Evolutionary conservation across 176 grass and related monocot genomes (phyloP).

Genomic region (Lolium perenne): DNA sequence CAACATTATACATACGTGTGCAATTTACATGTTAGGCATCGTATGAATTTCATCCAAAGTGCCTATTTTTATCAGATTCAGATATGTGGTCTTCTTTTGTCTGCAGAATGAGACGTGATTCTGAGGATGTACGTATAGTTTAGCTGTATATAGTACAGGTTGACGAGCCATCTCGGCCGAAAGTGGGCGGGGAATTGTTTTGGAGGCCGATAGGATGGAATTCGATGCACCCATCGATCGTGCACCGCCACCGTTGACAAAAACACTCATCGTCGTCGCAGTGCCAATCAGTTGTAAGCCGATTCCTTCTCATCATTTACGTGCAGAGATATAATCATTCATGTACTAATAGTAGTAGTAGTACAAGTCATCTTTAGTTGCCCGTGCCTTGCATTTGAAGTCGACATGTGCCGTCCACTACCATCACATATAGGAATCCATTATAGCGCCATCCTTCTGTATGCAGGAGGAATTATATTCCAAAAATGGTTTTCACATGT

Average conservation of each 20-base stretch:
- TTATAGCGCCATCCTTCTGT: too few relatives aligned
- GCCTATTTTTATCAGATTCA: not conserved
- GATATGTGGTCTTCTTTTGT: not conserved
- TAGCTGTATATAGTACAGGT: not conserved
- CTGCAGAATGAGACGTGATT: not conserved
- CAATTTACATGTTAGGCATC: too few relatives aligned
- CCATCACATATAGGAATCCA: too few relatives aligned
- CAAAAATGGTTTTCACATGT: too few relatives aligned
- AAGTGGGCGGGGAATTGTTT: not conserved
- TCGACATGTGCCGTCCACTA: not conserved
- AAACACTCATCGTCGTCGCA: not conserved
- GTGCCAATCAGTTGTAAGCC: not conserved
- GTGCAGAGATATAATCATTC: not conserved
- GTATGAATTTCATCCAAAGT: too few relatives aligned
- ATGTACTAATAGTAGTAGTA: not conserved
- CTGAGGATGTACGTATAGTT: not conserved
- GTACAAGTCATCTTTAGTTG: not conserved
- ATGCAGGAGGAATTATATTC: too few relatives aligned
- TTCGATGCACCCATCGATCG: constrained; percentile 19
- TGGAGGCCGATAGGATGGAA: constrained; percentile 23
- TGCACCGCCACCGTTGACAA: constrained; percentile 1
- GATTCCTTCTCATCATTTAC: constrained; percentile 4
- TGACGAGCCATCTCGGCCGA: not conserved
- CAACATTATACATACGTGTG: too few relatives aligned
- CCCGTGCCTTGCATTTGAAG: constrained; percentile 36